A percentile compares a stretch with the other conserved stretches of the same genome.
phyloP scores from a whole-genome alignment of 352 stramenopile genomes.

The Pythium chondricola region DNA sequence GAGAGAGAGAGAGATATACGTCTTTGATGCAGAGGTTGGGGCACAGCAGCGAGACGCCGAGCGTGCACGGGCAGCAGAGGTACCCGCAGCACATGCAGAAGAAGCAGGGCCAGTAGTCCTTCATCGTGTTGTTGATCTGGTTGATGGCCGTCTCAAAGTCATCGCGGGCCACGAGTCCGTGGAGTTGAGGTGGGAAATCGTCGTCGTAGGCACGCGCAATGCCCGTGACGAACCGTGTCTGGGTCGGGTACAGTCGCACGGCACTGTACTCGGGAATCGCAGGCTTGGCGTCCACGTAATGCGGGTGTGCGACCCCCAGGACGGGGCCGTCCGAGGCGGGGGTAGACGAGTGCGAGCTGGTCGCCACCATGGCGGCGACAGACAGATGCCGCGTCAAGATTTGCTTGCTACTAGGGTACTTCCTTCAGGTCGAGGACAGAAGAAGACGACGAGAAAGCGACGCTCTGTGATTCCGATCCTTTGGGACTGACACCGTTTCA shows the following conservation, averaged over 20 bases:
- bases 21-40: conserved; percentile 73
- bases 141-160: conserved; percentile 73
- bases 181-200: conserved; percentile 55
- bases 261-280: conserved; percentile 21
- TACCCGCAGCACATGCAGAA: conserved; percentile 74
- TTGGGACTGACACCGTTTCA: conserved; percentile 3
- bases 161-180: conserved; percentile 36
- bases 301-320: conserved; percentile 4
- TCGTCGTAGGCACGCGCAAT: conserved; percentile 68
- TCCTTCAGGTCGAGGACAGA: background rate
- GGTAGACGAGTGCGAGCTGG: conserved; percentile 19
- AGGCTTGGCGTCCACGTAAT: conserved; percentile 2
- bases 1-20: conserved; percentile 23
- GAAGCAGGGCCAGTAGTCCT: conserved; percentile 75
- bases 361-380: conserved; percentile 15
- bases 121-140: conserved; percentile 82
- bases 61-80: conserved; percentile 53
- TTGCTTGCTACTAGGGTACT: no score
- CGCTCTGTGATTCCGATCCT: background rate
- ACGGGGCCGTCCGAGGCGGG: conserved; percentile 5
- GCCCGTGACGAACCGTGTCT: conserved; percentile 66
- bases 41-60: conserved; percentile 56
- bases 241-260: conserved; percentile 47
- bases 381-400: no score
- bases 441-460: background rate